Base-by-base conservation (phyloP, 805 yeast genomes). In the Maudiozyma bulderi region DNA sequence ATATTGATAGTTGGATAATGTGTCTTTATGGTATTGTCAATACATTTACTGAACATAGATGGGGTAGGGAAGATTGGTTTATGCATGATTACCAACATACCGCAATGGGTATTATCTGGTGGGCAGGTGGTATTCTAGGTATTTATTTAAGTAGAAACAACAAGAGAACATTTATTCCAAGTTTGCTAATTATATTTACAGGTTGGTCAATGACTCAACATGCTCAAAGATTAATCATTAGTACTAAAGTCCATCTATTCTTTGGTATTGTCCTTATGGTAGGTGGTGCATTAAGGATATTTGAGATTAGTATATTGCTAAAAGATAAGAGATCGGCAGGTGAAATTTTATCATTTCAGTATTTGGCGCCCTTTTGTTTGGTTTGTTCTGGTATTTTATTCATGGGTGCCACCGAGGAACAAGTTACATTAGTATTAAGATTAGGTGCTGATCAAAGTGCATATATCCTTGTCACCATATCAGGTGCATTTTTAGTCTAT, bases 141-240 rank as follows among this genome's bases (percentile, higher is more conserved):
- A 73, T 91, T 52, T 85, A 77, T 66, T 68, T 90, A 50, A 77
- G 95, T 1, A 71, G 86, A 60, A 78, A 78, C 47, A 80, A 84
- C 43, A 71, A 73, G 51, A 75, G 96, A 56, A 76, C 84, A 35
- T 85, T 81, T 57, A 69, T 91, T 37, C 98, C 98, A 2, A 82
- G 95, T 2, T 56, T 89, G 40, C 78, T 93, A 45, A 76, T 91
- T 54, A 78, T 89, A 10, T 83, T 85, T 61, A 91, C 97, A 0
- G 98, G 97, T 1, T 91, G 87, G 77, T 84, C 96, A 42, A 91
- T 91, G 98, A 77, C 90, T 40, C 85, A 87, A 56, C 98, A 91
- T 68, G 74, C 78, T 1, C 98, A 91, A 68, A 75, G 78, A 50
- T 69, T 87, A 57, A 73, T 64, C 50, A 81, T 90, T 30, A 84